Percentiles rank a stretch among this genome's conserved stretches.
Conservation (phyloP, 73 alveolate species). For the Urostyla sp. region DNA sequence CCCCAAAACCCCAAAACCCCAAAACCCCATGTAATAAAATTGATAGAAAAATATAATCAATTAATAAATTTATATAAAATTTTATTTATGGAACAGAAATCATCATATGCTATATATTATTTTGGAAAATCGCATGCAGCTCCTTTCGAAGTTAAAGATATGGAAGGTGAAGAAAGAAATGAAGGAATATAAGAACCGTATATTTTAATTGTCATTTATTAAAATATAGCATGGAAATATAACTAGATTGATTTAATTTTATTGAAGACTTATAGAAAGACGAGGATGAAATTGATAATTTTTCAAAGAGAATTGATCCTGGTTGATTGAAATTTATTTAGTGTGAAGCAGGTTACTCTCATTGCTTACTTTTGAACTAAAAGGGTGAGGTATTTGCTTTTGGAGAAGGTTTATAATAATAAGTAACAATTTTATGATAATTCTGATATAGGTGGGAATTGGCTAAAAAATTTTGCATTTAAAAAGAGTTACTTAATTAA, state of each 20-base stretch:
- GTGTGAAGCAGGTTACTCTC: slow-evolving; percentile 46
- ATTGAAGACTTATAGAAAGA: neutral
- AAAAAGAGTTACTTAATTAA: neutral
- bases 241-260: slow-evolving; percentile 17
- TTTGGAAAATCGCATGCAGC: slow-evolving; percentile 45
- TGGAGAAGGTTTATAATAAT: slow-evolving; percentile 59
- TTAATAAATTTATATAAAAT: neutral
- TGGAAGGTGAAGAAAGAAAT: slow-evolving; percentile 26
- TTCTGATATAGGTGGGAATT: no score
- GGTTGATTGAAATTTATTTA: no score
- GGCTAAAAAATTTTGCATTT: slow-evolving; percentile 37
- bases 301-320: neutral
- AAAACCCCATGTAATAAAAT: neutral
- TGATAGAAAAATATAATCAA: neutral
- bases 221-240: neutral
- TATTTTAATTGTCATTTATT: neutral
- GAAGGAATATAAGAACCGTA: slow-evolving; percentile 1
- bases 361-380: slow-evolving; percentile 34
- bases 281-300: neutral
- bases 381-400: slow-evolving; percentile 55
- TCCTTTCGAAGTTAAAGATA: slow-evolving; percentile 33
- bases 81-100: neutral
- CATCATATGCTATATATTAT: slow-evolving; percentile 1
- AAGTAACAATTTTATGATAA: no score
- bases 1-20: slow-evolving; percentile 9